Evolutionary conservation across 371 early-diverging fungal genomes (phyloP).

Genomic region (Lichtheimia ornata): DNA sequence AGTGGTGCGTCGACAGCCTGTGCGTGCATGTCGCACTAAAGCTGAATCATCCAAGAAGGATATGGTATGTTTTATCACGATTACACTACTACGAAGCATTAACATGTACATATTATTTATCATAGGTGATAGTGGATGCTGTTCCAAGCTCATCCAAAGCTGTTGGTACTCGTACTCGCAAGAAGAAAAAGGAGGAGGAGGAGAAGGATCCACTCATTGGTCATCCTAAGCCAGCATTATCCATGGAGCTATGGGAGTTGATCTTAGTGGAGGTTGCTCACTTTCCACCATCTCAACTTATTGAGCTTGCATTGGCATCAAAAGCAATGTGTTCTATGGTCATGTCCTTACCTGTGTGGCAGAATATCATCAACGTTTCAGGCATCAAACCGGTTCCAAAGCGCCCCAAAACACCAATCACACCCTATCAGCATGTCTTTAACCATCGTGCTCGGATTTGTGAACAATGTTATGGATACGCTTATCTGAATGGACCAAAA

Average conservation of each 20-base stretch:
- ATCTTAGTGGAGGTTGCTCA: background rate
- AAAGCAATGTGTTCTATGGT: background rate
- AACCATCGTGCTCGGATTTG: background rate
- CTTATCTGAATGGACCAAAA: background rate
- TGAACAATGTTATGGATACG: background rate
- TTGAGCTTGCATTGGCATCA: background rate
- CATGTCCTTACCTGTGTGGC: slow-evolving; percentile 4
- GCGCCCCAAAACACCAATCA: background rate
- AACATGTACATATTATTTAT: too few species aligned
- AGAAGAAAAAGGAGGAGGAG: too few species aligned
- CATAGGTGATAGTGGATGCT: too few species aligned
- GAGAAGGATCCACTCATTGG: too few species aligned
- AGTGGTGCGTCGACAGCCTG: too few species aligned
- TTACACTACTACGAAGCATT: too few species aligned
- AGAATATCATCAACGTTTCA: background rate
- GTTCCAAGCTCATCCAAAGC: too few species aligned
- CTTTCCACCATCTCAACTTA: slow-evolving; percentile 1
- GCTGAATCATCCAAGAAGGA: too few species aligned
- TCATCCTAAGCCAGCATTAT: background rate
- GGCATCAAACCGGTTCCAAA: background rate
- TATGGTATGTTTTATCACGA: too few species aligned
- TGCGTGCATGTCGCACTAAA: too few species aligned
- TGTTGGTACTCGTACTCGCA: too few species aligned
- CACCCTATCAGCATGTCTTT: background rate
- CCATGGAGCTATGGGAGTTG: slow-evolving; percentile 9